Evolutionary conservation across 148 eudicot genomes (phyloP).

Genomic region (Persicaria tinctoria): DNA sequence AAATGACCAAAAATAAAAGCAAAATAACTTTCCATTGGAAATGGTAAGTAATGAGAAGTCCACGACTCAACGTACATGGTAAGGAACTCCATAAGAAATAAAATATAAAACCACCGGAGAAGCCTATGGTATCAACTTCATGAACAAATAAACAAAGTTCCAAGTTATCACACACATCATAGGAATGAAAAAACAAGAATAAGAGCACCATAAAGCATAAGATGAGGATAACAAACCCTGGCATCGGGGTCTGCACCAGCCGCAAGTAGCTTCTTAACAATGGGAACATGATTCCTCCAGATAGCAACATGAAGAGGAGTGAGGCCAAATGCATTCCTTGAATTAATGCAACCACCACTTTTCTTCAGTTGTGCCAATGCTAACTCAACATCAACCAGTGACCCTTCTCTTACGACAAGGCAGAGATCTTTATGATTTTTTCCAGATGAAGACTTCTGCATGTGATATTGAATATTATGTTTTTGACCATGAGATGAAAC

Average conservation of each 20-base stretch:
- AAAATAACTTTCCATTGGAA: not conserved
- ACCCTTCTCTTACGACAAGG: conserved; percentile 58
- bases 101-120: not conserved
- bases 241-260: conserved; percentile 99
- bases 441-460: conserved; percentile 33
- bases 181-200: not conserved
- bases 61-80: not conserved
- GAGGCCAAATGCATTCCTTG: conserved; percentile 67
- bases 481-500: conserved; percentile 48
- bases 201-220: not conserved
- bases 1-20: not conserved
- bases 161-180: not conserved
- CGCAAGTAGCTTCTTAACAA: conserved; percentile 75
- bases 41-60: not conserved
- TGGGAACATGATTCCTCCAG: conserved; percentile 92
- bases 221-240: conserved; percentile 44
- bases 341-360: conserved; percentile 72
- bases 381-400: conserved; percentile 58
- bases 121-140: not conserved
- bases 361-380: conserved; percentile 66
- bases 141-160: not conserved
- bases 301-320: conserved; percentile 88
- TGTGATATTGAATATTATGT: conserved; percentile 35
- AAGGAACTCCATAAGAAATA: not conserved
- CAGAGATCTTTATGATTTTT: conserved; percentile 58